Evolutionary conservation across 192 early-diverging fungal species (phyloP), one percentile per base, ranked within the genome.

Genomic region (Coemansia sp.): DNA sequence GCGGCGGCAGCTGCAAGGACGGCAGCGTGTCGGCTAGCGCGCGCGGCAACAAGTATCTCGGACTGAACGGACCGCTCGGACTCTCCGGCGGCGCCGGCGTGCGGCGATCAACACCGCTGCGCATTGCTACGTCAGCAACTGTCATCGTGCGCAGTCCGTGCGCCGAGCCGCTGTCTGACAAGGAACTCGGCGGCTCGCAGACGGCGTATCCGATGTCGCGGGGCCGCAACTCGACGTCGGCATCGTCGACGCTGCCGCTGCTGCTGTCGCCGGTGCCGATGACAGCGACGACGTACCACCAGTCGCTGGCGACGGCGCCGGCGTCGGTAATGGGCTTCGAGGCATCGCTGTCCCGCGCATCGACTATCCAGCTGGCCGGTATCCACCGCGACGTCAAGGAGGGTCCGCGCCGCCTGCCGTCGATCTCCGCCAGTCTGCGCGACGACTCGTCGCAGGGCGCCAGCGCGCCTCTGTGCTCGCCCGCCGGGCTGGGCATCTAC

Each of bases 341-440:
- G 21, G 49, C 49, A 11, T 52, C 49, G 21, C 54, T 59, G 21
- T 42, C 64, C 13, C 45, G 54, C 26, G 22, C 61, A 42, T 42
- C 62, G 60, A 42, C 57, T 4, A 77, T 82, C 59, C 77, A 47
- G 54, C 61, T 83, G 52, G 80, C 80, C 1, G 75, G 56, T 5
- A 77, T 83, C 57, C 61, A 68, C 19, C 54, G 69, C 8, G 76
- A 83, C 47, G 72, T 67, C n/a, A 63, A 61, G 11, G 80, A 83
- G 39, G 80, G 80, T 9, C 80, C 80, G 54, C 80, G 80, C 4
- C 75, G 80, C 0, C 51, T 83, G 69, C 80, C 80, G 16, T 83
- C 80, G 11, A 83, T 83, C 12, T 77, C 80, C 0, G 80, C 66
- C 45, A 68, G 61, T 19, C 42, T 82, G 19, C 75, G 62, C 51